These are phyloP conservation scores for Pseudoperonospora humuli DNA, from an alignment of 352 stramenopile species.

Conservation along the genomic window DNA sequence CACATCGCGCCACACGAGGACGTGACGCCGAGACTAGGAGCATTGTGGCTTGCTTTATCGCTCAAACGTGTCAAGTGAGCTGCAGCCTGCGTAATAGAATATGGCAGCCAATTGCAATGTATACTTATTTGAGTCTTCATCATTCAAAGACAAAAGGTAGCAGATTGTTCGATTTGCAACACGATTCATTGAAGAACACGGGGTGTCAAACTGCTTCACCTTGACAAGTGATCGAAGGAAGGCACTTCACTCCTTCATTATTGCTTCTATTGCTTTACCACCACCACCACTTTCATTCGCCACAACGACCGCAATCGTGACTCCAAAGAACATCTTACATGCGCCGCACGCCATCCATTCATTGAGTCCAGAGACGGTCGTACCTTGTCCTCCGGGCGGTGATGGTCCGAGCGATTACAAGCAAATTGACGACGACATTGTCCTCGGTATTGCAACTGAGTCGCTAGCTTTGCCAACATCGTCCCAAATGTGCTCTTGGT, in stretches of 20 bases:
- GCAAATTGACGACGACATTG: slow-evolving; percentile 17
- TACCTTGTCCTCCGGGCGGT: slow-evolving; percentile 10
- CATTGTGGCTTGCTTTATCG: slow-evolving; percentile 7
- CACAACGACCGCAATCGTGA: slow-evolving; percentile 16
- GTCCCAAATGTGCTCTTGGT: slow-evolving; percentile 46
- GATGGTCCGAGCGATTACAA: slow-evolving; percentile 17
- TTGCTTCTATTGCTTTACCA: slow-evolving; percentile 7
- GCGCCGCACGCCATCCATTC: slow-evolving; percentile 16
- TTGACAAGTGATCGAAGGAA: too few species aligned
- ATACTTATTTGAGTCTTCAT: too few species aligned
- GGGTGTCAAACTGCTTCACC: too few species aligned
- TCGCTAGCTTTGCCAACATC: slow-evolving; percentile 30
- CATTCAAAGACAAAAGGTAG: too few species aligned
- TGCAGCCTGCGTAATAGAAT: slow-evolving; percentile 2
- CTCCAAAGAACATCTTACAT: slow-evolving; percentile 10
- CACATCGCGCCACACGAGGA: slow-evolving; percentile 6
- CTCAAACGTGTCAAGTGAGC: not conserved
- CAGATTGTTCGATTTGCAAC: too few species aligned
- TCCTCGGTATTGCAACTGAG: slow-evolving; percentile 17
- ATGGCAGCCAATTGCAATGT: not conserved
- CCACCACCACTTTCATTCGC: not conserved
- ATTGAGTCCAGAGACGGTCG: slow-evolving; percentile 5
- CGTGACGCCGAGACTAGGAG: slow-evolving; percentile 7
- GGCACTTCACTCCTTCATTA: not conserved
- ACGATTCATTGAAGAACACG: too few species aligned